Evolutionary conservation across 176 grass and related monocot species (phyloP).

Genomic region (Dactylis glomerata): DNA sequence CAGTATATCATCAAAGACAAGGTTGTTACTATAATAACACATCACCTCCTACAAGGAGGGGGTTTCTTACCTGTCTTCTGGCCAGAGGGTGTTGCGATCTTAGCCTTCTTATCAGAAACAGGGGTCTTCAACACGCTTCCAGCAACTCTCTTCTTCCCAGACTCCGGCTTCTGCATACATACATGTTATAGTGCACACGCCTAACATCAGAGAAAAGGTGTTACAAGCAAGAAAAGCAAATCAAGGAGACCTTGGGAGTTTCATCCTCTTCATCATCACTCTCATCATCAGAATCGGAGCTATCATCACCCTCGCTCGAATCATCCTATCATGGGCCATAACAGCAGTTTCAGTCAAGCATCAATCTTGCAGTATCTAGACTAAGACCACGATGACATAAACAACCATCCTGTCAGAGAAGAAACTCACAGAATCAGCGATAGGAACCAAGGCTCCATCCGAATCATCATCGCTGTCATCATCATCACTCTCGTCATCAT

Average conservation of each 20-base stretch:
- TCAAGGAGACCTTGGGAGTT: too few relatives aligned
- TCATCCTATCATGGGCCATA: not conserved
- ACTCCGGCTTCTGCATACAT: conserved; percentile 46
- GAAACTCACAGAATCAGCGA: conserved; percentile 38
- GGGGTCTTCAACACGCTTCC: conserved; percentile 47
- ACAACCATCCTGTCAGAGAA: too few relatives aligned
- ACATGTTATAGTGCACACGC: too few relatives aligned
- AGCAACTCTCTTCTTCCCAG: conserved; percentile 59
- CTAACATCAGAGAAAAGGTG: too few relatives aligned
- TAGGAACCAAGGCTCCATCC: conserved; percentile 31
- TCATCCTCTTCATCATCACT: too few relatives aligned
- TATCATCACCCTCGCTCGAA: conserved; percentile 29
- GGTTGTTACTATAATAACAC: not conserved
- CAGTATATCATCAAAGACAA: not conserved
- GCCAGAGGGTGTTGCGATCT: conserved; percentile 48
- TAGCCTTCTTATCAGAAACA: conserved; percentile 77
- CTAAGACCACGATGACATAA: not conserved
- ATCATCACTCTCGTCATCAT: conserved; percentile 56
- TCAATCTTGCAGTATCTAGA: not conserved
- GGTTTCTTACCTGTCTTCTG: conserved; percentile 54
- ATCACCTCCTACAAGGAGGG: not conserved
- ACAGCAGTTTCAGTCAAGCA: not conserved
- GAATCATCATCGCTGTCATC: conserved; percentile 42
- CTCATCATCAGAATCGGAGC: conserved; percentile 36
- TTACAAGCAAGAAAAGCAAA: not conserved